Percentiles rank a stretch among this genome's conserved stretches.
Conservation (phyloP, 305 asterid genomes). For the Fraxinus latifolia region DNA sequence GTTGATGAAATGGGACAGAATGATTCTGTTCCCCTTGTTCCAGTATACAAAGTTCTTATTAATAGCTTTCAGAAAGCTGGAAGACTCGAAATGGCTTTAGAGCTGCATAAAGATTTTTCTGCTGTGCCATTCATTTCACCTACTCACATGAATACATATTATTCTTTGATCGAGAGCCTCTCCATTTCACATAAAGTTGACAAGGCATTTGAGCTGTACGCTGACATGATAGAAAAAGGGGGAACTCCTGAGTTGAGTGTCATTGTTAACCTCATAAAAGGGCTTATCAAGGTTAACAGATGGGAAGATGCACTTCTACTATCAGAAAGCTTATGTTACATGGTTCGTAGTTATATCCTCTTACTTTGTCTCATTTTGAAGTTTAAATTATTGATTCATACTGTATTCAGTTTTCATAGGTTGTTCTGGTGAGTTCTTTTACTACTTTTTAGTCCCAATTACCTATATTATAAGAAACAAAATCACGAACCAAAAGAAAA, state of each 20-base stretch:
- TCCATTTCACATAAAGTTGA: slow-evolving; percentile 51
- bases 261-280: slow-evolving; percentile 61
- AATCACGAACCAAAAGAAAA: not conserved
- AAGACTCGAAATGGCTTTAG: slow-evolving; percentile 63
- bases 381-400: not conserved
- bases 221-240: slow-evolving; percentile 53
- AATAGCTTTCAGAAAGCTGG: slow-evolving; percentile 77
- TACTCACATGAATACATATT: slow-evolving; percentile 36
- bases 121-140: slow-evolving; percentile 32
- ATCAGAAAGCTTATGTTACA: slow-evolving; percentile 61
- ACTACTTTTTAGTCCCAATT: not conserved
- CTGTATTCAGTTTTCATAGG: slow-evolving; percentile 1
- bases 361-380: slow-evolving; percentile 7
- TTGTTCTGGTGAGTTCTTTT: not conserved
- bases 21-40: slow-evolving; percentile 51
- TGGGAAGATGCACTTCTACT: slow-evolving; percentile 78
- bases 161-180: slow-evolving; percentile 60
- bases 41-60: slow-evolving; percentile 66
- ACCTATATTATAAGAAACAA: not conserved
- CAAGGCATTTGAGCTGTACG: slow-evolving; percentile 60
- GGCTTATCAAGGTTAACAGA: slow-evolving; percentile 52
- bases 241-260: slow-evolving; percentile 55
- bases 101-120: slow-evolving; percentile 60
- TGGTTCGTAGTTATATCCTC: slow-evolving; percentile 42
- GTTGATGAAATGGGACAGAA: slow-evolving; percentile 53